These are phyloP conservation scores for Forsythia suspensa DNA, from an alignment of 257 asterid genomes.

Conservation along the genomic window DNA sequence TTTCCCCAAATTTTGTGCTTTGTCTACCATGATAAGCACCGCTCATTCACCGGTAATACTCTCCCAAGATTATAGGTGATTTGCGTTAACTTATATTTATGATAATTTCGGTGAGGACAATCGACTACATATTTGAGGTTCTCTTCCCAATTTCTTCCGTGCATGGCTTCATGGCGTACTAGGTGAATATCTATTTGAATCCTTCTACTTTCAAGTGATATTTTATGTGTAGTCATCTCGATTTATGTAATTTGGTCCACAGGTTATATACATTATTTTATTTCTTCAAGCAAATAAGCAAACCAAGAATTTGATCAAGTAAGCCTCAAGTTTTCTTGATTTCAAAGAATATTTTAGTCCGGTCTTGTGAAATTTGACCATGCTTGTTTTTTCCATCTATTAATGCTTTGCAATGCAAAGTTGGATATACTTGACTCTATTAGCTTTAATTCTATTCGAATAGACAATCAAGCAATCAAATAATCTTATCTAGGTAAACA, in stretches of 20 bases:
- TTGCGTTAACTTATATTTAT: no score
- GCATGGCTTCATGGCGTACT: conserved; percentile 13
- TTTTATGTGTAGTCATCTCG: conserved; percentile 3
- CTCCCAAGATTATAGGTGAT: no score
- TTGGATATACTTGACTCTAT: conserved; percentile 48
- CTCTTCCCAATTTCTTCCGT: no score
- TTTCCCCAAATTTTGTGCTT: no score
- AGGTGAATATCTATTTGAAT: conserved; percentile 47
- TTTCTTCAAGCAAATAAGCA: conserved; percentile 75
- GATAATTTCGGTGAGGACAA: no score
- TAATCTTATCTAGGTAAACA: conserved; percentile 76
- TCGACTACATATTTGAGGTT: no score
- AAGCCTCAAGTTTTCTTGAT: conserved; percentile 35
- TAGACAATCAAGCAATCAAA: conserved; percentile 80
- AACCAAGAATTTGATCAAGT: conserved; percentile 55
- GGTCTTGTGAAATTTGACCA: background rate
- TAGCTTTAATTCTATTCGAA: conserved; percentile 61
- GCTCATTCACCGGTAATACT: no score
- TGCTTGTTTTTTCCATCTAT: background rate
- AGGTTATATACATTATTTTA: conserved; percentile 80
- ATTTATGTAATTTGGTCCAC: conserved; percentile 21
- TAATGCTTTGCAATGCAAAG: conserved; percentile 45
- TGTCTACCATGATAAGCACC: no score
- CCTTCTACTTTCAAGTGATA: background rate
- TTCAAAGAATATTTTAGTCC: background rate